A percentile compares a stretch with the other conserved stretches of the same genome.
Conservation (phyloP, 768 basidiomycete species). For the Leucosporidium creatinivorum region DNA sequence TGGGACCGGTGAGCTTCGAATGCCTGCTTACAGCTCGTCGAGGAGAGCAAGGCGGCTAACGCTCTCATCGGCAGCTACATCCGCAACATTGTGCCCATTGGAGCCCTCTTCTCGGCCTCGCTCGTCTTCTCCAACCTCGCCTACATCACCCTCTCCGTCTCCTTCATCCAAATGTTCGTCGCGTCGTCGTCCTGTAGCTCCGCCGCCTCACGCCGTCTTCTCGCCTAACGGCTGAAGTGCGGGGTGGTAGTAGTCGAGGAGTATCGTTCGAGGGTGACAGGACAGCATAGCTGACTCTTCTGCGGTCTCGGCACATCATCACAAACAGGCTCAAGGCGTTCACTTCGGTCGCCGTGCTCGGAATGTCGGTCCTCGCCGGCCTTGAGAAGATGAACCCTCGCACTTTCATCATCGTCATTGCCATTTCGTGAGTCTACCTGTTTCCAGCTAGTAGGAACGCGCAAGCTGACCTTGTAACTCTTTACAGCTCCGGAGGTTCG, state of each 20-base stretch:
- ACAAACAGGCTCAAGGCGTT: conserved; percentile 61
- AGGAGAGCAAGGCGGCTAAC: neutral
- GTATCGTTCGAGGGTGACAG: neutral
- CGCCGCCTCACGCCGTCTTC: neutral
- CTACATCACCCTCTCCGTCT: conserved; percentile 81
- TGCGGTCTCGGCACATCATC: neutral
- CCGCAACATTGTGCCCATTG: conserved; percentile 84
- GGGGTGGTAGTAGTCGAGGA: no score
- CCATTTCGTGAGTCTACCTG: conserved; percentile 71
- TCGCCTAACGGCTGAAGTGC: neutral
- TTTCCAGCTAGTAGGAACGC: no score
- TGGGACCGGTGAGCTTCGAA: conserved; percentile 49
- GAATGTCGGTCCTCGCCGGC: conserved; percentile 85
- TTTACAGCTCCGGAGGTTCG: neutral
- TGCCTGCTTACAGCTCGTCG: neutral
- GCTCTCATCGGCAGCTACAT: conserved; percentile 46
- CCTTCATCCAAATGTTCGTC: conserved; percentile 82
- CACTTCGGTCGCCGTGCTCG: conserved; percentile 45
- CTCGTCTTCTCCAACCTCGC: conserved; percentile 87
- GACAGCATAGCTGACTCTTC: conserved; percentile 1
- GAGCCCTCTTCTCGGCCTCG: conserved; percentile 83
- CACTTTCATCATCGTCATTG: conserved; percentile 71
- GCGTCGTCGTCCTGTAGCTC: conserved; percentile 46
- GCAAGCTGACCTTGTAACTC: no score
- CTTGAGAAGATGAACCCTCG: conserved; percentile 63